Evolutionary conservation across 768 basidiomycete genomes (phyloP), one percentile per base, ranked within the genome.

Genomic region (Pholiota molesta): DNA sequence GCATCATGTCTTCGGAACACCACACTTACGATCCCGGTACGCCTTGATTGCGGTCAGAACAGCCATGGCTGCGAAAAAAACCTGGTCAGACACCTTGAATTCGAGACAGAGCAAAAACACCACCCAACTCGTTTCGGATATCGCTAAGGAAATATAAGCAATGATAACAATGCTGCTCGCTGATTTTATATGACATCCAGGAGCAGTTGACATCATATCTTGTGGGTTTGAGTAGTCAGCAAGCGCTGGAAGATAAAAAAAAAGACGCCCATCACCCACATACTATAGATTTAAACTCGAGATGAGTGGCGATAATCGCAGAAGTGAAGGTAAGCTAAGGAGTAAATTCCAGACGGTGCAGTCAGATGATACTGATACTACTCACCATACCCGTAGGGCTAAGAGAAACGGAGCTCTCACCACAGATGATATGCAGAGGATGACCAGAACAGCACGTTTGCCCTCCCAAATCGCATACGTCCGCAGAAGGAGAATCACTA

Each of bases 381-480:
- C 35, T 16, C 3, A 13, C 7, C 11, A 37, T 11, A 11, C 35
- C 35, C 6, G 31, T 9, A 1, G 33, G 10, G 51, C 2, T 9
- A 29, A 19, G 40, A 29, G 28, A 16, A 17, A 29, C 55, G 23
- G n/a, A 28, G 40, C 3, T 61, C 68, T 31, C 21, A 69, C 70
- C 21, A 63, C 13, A 16, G 70, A 66, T 17, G 76, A 68, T 19
- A 69, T 35, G 23, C 65, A 72, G 6, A 80, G 71, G 23, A 73
- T 69, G 16, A 77, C 57, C 10, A 76, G 63, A 6, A 80, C 70
- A 10, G 68, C 53, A 9, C 73, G 77, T 56, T 69, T 74, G 17
- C 79, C 69, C 62, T 77, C 77, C 78, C 78, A 82, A 23, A 82
- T 74, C 3, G 80, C 81, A 57, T 80, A 79, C 9, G 80, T 81